A percentile compares a stretch with the other conserved stretches of the same genome.
These are phyloP conservation scores for Cladosporium austrohemisphaericum DNA, from an alignment of 2,329 filamentous ascomycete genomes.

Conservation along the genomic window DNA sequence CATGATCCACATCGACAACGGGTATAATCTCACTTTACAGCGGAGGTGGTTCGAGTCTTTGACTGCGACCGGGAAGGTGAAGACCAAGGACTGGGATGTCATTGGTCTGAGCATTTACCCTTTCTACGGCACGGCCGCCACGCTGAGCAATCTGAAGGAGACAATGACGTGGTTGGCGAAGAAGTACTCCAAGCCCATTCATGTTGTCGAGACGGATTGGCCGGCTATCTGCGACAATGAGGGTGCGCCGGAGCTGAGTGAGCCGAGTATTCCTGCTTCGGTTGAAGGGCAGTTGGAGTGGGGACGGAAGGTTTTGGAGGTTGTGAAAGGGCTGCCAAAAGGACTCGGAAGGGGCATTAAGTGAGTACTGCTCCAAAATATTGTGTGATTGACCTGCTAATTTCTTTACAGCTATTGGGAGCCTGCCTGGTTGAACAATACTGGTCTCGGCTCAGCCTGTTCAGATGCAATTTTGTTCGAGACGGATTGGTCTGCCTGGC, in stretches of 20 bases:
- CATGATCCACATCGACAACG: slow-evolving; percentile 37
- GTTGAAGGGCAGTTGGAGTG: slow-evolving; percentile 29
- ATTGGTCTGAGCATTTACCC: slow-evolving; percentile 27
- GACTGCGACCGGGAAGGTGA: slow-evolving; percentile 29
- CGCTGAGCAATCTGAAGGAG: slow-evolving; percentile 26
- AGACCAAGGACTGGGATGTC: slow-evolving; percentile 29
- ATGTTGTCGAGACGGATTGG: slow-evolving; percentile 34
- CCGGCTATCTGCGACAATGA: slow-evolving; percentile 27
- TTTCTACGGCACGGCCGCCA: slow-evolving; percentile 33
- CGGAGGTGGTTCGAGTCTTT: slow-evolving; percentile 31
- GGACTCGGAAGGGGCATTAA: slow-evolving; percentile 32
- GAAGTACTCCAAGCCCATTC: slow-evolving; percentile 32
- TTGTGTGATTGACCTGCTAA: no score
- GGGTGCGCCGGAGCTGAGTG: slow-evolving; percentile 30
- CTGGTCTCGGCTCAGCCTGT: slow-evolving; percentile 29
- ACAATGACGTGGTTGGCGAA: slow-evolving; percentile 26
- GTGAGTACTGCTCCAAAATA: background rate
- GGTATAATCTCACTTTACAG: slow-evolving; percentile 31
- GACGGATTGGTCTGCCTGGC: slow-evolving; percentile 27
- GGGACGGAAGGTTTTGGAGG: slow-evolving; percentile 27
- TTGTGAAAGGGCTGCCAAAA: slow-evolving; percentile 27
- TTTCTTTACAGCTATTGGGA: slow-evolving; percentile 24
- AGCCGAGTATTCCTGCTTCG: slow-evolving; percentile 28
- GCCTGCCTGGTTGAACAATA: slow-evolving; percentile 33
- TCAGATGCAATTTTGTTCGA: slow-evolving; percentile 30